These are phyloP conservation scores for Serpula lacrymans DNA, from an alignment of 768 basidiomycete species.

Conservation along the genomic window DNA sequence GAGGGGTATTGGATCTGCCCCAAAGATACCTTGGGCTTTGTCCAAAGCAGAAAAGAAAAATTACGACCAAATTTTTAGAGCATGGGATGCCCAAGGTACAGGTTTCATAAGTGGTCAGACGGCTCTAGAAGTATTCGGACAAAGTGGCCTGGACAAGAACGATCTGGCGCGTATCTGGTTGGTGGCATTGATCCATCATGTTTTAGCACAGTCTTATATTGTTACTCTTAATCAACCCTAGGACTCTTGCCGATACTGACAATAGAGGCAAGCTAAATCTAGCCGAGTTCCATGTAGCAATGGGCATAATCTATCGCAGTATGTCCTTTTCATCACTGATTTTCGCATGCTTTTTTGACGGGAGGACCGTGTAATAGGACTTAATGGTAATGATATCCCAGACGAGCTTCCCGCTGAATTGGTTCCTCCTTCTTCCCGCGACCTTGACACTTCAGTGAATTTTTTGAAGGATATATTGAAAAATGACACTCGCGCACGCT, in stretches of 20 bases:
- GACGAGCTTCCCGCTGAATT: constrained; percentile 85
- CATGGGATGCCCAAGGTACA: constrained; percentile 82
- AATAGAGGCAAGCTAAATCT: constrained; percentile 95
- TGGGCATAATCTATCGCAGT: constrained; percentile 98
- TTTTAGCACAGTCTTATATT: constrained; percentile 1
- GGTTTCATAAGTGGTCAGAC: constrained; percentile 86
- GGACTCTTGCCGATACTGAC: constrained; percentile 89
- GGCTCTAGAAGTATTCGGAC: constrained; percentile 91
- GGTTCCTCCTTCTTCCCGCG: constrained; percentile 85
- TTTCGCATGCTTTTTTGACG: constrained; percentile 2
- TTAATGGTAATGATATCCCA: constrained; percentile 92
- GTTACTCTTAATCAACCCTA: constrained; percentile 26
- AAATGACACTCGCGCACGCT: constrained; percentile 76
- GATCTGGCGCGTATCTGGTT: constrained; percentile 94
- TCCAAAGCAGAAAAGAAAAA: constrained; percentile 91
- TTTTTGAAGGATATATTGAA: constrained; percentile 85
- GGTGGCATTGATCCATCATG: constrained; percentile 21
- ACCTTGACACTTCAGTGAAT: constrained; percentile 86
- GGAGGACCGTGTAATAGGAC: constrained; percentile 41
- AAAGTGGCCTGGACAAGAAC: constrained; percentile 84
- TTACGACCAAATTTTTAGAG: constrained; percentile 93
- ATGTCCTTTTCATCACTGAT: constrained; percentile 29
- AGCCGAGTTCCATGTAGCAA: constrained; percentile 96
- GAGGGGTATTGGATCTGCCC: constrained; percentile 59
- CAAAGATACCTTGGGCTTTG: constrained; percentile 82